Conservation (phyloP, 805 yeast genomes). For the Saccharomycopsis sp. region DNA sequence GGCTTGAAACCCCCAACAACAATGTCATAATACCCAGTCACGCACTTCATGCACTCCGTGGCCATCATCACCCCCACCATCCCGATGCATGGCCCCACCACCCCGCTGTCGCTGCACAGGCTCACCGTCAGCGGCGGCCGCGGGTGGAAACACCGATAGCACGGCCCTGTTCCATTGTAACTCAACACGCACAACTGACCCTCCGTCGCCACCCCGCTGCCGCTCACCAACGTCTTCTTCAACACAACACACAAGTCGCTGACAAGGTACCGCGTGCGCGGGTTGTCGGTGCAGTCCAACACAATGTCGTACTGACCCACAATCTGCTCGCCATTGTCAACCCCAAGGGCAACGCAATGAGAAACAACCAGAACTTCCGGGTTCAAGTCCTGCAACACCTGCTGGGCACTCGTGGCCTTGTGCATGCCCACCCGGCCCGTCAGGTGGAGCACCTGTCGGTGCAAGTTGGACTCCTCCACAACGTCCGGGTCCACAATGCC, state of each 20-base stretch:
- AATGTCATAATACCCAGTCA: slow-evolving; percentile 44
- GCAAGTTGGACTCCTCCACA: slow-evolving; percentile 80
- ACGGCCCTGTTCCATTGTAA: slow-evolving; percentile 63
- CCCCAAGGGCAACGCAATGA: slow-evolving; percentile 41
- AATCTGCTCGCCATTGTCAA: slow-evolving; percentile 53
- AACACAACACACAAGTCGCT: slow-evolving; percentile 72
- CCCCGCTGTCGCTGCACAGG: slow-evolving; percentile 89
- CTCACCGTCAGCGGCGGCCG: slow-evolving; percentile 78
- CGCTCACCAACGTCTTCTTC: slow-evolving; percentile 73
- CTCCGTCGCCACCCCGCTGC: slow-evolving; percentile 83
- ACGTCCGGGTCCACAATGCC: slow-evolving; percentile 84
- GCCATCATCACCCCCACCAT: slow-evolving; percentile 85
- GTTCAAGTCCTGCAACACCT: slow-evolving; percentile 45
- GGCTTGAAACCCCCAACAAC: slow-evolving; percentile 49
- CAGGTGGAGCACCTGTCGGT: slow-evolving; percentile 79
- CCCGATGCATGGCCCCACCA: slow-evolving; percentile 94
- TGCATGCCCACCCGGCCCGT: slow-evolving; percentile 53
- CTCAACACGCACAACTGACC: slow-evolving; percentile 82
- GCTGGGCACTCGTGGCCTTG: slow-evolving; percentile 75
- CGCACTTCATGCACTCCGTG: slow-evolving; percentile 69
- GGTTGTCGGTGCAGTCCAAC: slow-evolving; percentile 92
- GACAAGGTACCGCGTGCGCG: slow-evolving; percentile 75
- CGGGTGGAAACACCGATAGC: slow-evolving; percentile 92
- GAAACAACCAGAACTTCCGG: slow-evolving; percentile 54
- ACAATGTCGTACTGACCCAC: slow-evolving; percentile 62